phyloP scores from a whole-genome alignment of 75 land plant species.

The Picea glauca region DNA sequence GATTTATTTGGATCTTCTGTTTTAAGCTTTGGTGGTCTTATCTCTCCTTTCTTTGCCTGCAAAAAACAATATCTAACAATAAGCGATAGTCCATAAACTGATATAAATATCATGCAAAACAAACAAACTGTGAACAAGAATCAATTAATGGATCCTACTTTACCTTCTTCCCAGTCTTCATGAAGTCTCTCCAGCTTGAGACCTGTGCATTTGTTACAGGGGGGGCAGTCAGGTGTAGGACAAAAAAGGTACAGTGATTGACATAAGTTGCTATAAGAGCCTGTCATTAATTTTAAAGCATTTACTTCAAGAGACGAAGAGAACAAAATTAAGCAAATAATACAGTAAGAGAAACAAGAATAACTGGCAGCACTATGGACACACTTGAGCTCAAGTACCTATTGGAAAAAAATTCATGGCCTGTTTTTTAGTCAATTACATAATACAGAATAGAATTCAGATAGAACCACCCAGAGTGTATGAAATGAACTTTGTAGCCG shows the following conservation, averaged over 20 bases:
- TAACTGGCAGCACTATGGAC: neutral
- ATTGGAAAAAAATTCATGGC: no score
- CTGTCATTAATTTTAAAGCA: no score
- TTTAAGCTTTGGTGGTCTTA: constrained; percentile 96
- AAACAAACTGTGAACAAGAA: neutral
- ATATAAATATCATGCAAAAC: neutral
- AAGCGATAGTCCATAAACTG: constrained; percentile 1
- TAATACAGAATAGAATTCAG: neutral
- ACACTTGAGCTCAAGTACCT: no score
- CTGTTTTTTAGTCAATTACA: no score
- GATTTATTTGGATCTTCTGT: constrained; percentile 99
- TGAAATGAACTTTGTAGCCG: no score
- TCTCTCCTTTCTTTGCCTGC: constrained; percentile 89
- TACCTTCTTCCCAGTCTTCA: constrained; percentile 96
- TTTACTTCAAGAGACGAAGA: neutral
- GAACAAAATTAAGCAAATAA: neutral
- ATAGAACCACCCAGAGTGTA: no score
- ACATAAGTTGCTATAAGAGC: no score
- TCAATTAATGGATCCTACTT: neutral
- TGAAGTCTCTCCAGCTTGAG: constrained; percentile 98
- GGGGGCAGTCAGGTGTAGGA: neutral
- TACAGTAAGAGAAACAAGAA: neutral
- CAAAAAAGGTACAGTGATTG: neutral
- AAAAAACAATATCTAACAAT: constrained; percentile 7
- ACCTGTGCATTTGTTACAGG: constrained; percentile 42